phyloP scores from a whole-genome alignment of 2,329 filamentous ascomycete genomes.

The Capronia coronata region DNA sequence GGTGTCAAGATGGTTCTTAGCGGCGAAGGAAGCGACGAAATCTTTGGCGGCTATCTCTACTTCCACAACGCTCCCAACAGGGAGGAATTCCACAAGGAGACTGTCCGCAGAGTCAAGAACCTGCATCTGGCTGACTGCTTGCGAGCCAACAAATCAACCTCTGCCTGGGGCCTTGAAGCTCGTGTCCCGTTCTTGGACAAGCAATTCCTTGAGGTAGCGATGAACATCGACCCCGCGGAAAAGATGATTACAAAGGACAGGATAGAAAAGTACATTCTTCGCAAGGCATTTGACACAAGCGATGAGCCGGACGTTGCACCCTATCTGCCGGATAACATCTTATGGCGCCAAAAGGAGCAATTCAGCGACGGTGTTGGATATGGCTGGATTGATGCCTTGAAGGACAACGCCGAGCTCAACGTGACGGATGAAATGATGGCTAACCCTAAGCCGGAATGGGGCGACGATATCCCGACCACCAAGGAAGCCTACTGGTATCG shows the following conservation, averaged over 20 bases:
- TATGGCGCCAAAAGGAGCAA: constrained; percentile 99
- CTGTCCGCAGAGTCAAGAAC: constrained; percentile 90
- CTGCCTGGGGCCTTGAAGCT: constrained; percentile 95
- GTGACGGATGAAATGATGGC: constrained; percentile 98
- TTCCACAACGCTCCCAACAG: constrained; percentile 92
- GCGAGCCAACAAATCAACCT: constrained; percentile 97
- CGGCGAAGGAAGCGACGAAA: constrained; percentile 95
- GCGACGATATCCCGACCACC: constrained; percentile 80
- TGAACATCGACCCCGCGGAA: constrained; percentile 89
- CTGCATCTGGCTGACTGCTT: constrained; percentile 93
- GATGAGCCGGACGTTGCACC: constrained; percentile 73
- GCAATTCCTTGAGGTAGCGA: constrained; percentile 83
- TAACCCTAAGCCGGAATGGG: constrained; percentile 97
- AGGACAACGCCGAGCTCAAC: constrained; percentile 83
- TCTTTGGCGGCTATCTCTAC: constrained; percentile 97
- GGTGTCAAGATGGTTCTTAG: constrained; percentile 99
- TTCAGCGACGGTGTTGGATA: constrained; percentile 98
- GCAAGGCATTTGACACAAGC: constrained; percentile 92
- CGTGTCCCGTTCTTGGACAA: constrained; percentile 98
- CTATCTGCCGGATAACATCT: constrained; percentile 92
- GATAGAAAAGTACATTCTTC: constrained; percentile 96
- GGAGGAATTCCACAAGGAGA: constrained; percentile 92
- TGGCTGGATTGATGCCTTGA: constrained; percentile 96
- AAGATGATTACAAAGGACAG: constrained; percentile 90
- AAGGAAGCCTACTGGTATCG: constrained; percentile 99